phyloP scores from a whole-genome alignment of 495 filamentous ascomycete species.

The Xylaria acuta region DNA sequence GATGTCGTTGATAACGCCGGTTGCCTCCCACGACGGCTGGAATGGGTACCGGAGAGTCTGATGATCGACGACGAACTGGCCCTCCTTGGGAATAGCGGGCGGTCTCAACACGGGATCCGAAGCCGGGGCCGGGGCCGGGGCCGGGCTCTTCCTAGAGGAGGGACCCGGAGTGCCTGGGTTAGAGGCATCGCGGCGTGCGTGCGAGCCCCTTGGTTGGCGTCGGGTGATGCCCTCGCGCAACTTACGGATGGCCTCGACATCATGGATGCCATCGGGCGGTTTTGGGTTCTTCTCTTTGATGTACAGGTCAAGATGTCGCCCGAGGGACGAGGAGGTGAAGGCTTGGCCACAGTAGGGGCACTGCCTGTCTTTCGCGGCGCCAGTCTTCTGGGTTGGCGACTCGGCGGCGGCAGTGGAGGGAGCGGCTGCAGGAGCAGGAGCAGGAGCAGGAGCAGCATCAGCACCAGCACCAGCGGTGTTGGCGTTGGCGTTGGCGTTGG shows the following conservation, averaged over 20 bases:
- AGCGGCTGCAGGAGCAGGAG: not conserved
- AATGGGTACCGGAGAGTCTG: constrained; percentile 65
- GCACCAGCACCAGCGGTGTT: constrained; percentile 2
- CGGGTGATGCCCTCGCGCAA: constrained; percentile 83
- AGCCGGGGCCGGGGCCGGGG: constrained; percentile 27
- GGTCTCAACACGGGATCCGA: constrained; percentile 33
- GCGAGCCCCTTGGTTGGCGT: constrained; percentile 71
- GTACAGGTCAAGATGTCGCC: constrained; percentile 88
- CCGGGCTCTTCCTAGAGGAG: constrained; percentile 39
- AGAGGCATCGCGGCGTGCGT: constrained; percentile 56
- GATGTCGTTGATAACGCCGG: constrained; percentile 82
- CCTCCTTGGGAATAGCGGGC: constrained; percentile 44
- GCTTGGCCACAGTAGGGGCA: constrained; percentile 85
- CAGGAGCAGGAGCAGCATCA: no score
- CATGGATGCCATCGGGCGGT: constrained; percentile 80
- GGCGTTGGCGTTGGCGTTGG: constrained; percentile 12
- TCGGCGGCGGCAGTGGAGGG: constrained; percentile 36
- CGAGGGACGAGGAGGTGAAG: constrained; percentile 92
- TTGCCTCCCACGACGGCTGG: constrained; percentile 69
- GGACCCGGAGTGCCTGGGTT: constrained; percentile 54
- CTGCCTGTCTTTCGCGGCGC: constrained; percentile 73
- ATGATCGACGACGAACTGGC: constrained; percentile 53
- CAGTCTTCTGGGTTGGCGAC: constrained; percentile 41
- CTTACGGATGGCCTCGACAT: constrained; percentile 84
- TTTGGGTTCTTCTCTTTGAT: constrained; percentile 87